A percentile compares a stretch with the other conserved stretches of the same genome.
phyloP scores from a whole-genome alignment of 352 stramenopile genomes.

The Phytophthora pinifolia region DNA sequence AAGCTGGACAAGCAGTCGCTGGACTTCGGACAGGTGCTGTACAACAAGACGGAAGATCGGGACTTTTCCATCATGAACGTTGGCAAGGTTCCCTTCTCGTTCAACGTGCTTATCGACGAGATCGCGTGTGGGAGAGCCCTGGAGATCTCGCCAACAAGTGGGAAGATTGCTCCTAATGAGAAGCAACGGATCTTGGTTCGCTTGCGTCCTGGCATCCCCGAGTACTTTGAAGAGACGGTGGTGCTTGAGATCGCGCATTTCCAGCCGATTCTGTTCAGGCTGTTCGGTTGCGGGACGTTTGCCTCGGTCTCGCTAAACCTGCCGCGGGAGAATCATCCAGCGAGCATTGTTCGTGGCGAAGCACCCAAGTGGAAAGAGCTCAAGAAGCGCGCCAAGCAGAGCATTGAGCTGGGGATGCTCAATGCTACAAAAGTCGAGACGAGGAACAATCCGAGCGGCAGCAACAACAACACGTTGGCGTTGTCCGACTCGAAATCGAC shows the following conservation, averaged over 20 bases:
- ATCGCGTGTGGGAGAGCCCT: slow-evolving; percentile 53
- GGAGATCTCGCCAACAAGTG: slow-evolving; percentile 75
- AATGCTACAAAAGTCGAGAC: slow-evolving; percentile 15
- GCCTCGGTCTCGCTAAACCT: slow-evolving; percentile 88
- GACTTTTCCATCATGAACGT: slow-evolving; percentile 93
- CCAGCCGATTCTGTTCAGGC: slow-evolving; percentile 88
- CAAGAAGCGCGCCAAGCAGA: slow-evolving; percentile 53
- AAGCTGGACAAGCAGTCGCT: slow-evolving; percentile 89
- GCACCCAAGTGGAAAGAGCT: slow-evolving; percentile 76
- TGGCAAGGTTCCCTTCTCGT: slow-evolving; percentile 92
- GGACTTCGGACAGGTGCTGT: slow-evolving; percentile 94
- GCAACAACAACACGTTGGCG: slow-evolving; percentile 11
- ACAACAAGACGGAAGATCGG: slow-evolving; percentile 91
- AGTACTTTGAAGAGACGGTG: slow-evolving; percentile 86
- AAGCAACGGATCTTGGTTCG: slow-evolving; percentile 89
- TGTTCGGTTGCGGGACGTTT: slow-evolving; percentile 91
- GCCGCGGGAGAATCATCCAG: slow-evolving; percentile 73
- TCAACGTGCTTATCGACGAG: slow-evolving; percentile 52
- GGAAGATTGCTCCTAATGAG: slow-evolving; percentile 88
- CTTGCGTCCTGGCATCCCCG: slow-evolving; percentile 87
- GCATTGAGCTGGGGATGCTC: slow-evolving; percentile 38
- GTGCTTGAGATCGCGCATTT: slow-evolving; percentile 95
- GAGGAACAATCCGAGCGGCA: slow-evolving; percentile 9
- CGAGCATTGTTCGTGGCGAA: slow-evolving; percentile 50
- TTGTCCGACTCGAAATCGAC: slow-evolving; percentile 60